Evolutionary conservation across 257 asterid genomes (phyloP).

Genomic region (Solanum commersonii): DNA sequence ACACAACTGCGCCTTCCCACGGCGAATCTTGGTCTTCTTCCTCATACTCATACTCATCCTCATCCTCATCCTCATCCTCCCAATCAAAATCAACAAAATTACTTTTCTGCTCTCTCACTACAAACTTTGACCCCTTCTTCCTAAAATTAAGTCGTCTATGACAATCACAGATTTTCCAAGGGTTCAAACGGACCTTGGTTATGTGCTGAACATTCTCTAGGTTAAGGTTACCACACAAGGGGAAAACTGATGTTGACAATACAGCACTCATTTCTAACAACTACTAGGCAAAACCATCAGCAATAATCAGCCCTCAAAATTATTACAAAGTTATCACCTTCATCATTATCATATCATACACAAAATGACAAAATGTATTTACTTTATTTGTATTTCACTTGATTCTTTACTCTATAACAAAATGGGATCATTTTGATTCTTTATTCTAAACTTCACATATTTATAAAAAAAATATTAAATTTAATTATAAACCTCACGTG

Average conservation of each 20-base stretch:
- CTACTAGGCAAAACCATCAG: not conserved
- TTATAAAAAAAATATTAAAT: no score
- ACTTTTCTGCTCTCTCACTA: constrained; percentile 2
- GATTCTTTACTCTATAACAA: no score
- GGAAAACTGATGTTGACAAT: not conserved
- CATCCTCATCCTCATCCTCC: constrained; percentile 3
- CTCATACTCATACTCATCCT: constrained; percentile 20
- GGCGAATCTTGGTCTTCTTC: constrained; percentile 13
- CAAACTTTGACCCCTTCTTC: not conserved
- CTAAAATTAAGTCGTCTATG: not conserved
- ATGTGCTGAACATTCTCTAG: not conserved
- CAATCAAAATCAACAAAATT: constrained; percentile 8
- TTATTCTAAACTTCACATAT: no score
- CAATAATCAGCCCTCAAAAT: not conserved
- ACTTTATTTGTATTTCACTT: no score
- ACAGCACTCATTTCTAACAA: not conserved
- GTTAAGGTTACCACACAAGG: not conserved
- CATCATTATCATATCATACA: no score
- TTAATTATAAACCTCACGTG: no score
- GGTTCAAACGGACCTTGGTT: not conserved
- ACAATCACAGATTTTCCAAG: not conserved
- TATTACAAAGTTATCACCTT: no score
- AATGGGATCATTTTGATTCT: no score
- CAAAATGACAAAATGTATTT: no score
- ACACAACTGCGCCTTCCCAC: constrained; percentile 77